Base-by-base conservation (phyloP, 164 flowering plant species). In the Aristolochia contorta region DNA sequence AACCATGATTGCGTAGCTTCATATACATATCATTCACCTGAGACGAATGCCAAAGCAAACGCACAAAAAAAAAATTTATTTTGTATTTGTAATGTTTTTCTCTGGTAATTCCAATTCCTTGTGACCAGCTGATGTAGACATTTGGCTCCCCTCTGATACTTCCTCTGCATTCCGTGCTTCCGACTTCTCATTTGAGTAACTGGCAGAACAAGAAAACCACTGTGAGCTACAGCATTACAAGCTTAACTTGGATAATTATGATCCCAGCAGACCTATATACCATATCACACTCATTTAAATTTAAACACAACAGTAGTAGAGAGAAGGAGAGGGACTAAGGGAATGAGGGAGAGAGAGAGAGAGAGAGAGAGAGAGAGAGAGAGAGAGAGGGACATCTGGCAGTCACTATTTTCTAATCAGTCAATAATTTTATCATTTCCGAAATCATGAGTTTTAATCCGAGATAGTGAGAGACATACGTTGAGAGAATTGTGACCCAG, bases 401-500 rank as follows among this genome's bases (percentile, higher is more conserved):
- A 3, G 43, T 37, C 43, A 37, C 43, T 37, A 37, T 37, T 37
- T 37, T 37, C 30, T 27, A 3, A 37, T 37, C 43, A 32, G 33
- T 32, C 33, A 3, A 32, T 3, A 3, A 7, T 37, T 37, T 5
- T 27, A 27, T 27, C 5, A 27, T 27, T 27, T 27, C 30, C 43
- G 7, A 37, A 37, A 37, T 37, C 43, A 37, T 27, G 43, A 3
- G 12, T 3, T 4, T 37, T 7, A 37, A 37, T 6, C 43, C 10
- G 12, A 10, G 43, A 10, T 37, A 37, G 3, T 48, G 3, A 46
- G 45, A 33, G 30, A 67, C 87, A 81, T 78, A 93, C 97, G 94
- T 89, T 23, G 98, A 90, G 6, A 93, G 85, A 67, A 93, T 89
- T 25, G 97, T 93, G 46, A 93, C 98, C 97, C 98, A 93, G 47